Base-by-base conservation (phyloP, 306 rosid genomes). In the Quercus aquifolioides region DNA sequence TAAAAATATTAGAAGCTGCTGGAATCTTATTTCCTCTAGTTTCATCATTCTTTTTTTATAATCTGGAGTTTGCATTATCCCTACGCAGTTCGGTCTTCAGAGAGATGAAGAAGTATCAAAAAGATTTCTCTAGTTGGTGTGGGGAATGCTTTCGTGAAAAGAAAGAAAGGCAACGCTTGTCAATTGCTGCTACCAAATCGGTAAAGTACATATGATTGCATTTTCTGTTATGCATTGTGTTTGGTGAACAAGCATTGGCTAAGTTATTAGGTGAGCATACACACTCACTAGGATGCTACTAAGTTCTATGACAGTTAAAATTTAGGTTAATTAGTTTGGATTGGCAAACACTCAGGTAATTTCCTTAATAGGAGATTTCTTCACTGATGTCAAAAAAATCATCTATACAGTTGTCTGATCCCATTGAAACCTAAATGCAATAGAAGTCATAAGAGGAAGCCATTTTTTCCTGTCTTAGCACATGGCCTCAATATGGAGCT, bases 91-190 rank as follows among this genome's bases (percentile, higher is more conserved):
- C 92, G 75, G 89, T 84, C 62, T 88, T 76, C 65, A 77, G 89
- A 82, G 92, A 88, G 81, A 82, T 86, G 92, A 88, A 84, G 76
- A 84, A 73, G 84, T 84, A 88, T 77, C 88, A 86, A 60, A 86
- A 71, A 14, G 89, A 88, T 84, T 88, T 86, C 79, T 76, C 92
- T 76, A 68, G 74, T 84, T 88, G 89, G 92, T 88, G 92, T 62
- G 92, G 89, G 10, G 89, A 88, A 76, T 88, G 92, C 85, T 79
- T 62, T 67, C 85, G 84, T 38, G 73, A 79, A 75, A 88, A 88
- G 84, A 84, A 74, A 77, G 86, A 82, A 67, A 81, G 88, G 83
- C 86, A 86, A 75, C 78, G 78, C 56, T 79, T 86, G n/a, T 77
- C 80, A 55, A 71, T 86, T 79, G 85, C 86, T 71, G 72, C 83